Conservation (phyloP, 2,329 filamentous ascomycete genomes). For the Immersiporthe knoxdaviesiana region DNA sequence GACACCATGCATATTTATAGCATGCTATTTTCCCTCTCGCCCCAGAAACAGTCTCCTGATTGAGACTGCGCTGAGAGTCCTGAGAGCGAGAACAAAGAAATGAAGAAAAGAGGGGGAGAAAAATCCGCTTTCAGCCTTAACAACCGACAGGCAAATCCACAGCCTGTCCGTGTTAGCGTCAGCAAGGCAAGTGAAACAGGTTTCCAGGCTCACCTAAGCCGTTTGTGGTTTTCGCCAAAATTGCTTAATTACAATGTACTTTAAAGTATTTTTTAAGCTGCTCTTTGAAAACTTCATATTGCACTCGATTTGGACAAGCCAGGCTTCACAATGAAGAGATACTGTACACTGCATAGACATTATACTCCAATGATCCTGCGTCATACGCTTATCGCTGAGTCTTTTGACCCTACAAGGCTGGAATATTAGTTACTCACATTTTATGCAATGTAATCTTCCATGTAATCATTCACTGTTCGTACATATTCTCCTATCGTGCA, state of each 20-base stretch:
- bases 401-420: background rate
- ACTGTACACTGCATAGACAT: background rate
- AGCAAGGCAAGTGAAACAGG: background rate
- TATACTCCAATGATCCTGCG: background rate
- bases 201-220: background rate
- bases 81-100: background rate
- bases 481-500: background rate
- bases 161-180: background rate
- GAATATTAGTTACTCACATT: background rate
- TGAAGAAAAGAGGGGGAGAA: no score
- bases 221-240: background rate
- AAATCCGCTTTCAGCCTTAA: constrained; percentile 2
- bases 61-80: no score
- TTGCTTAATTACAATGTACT: background rate
- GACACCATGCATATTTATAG: no score
- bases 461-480: background rate
- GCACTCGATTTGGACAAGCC: background rate
- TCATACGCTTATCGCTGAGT: background rate
- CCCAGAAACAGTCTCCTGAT: background rate
- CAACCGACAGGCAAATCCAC: background rate
- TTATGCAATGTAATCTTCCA: background rate
- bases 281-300: background rate
- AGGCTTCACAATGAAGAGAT: background rate
- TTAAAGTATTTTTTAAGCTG: background rate
- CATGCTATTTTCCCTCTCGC: no score